Percentiles rank a stretch among this genome's conserved stretches.
Evolutionary conservation across 257 asterid genomes (phyloP).

Genomic region (Solanum virginianum): DNA sequence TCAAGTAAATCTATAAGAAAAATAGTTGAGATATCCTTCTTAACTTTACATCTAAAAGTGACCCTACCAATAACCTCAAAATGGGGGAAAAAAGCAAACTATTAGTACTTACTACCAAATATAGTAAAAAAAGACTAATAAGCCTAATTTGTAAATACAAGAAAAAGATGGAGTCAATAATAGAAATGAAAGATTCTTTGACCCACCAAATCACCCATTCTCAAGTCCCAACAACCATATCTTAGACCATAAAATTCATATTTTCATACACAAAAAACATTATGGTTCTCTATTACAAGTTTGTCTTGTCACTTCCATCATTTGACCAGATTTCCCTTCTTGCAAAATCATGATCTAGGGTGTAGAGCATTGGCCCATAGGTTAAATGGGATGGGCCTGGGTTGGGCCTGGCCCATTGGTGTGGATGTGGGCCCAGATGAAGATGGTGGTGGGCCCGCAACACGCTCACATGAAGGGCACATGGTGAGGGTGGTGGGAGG

Average conservation of each 20-base stretch:
- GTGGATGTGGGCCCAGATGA: constrained; percentile 3
- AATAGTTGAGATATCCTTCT: background rate
- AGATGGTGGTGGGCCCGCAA: constrained; percentile 27
- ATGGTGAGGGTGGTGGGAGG: constrained; percentile 79
- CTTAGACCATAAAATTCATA: background rate
- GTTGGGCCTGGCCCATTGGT: constrained; percentile 5
- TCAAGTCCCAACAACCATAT: constrained; percentile 16
- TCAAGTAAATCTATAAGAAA: background rate
- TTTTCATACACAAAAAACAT: background rate
- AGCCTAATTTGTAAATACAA: constrained; percentile 7
- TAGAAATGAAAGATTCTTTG: background rate
- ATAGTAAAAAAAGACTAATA: background rate
- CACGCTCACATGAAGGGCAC: constrained; percentile 86
- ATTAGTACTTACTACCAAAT: background rate
- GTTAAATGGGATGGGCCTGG: constrained; percentile 33
- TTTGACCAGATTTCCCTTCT: background rate
- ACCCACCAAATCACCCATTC: constrained; percentile 8
- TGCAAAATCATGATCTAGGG: constrained; percentile 21
- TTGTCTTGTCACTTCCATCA: background rate
- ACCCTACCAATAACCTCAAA: background rate
- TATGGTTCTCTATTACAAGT: background rate
- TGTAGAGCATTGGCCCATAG: constrained; percentile 37
- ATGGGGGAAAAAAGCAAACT: background rate
- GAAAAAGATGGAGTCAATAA: constrained; percentile 6
- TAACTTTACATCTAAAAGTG: background rate